Percentiles rank a stretch among this genome's conserved stretches.
phyloP scores from a whole-genome alignment of 2,329 filamentous ascomycete species.

The Microsporum ferrugineum region DNA sequence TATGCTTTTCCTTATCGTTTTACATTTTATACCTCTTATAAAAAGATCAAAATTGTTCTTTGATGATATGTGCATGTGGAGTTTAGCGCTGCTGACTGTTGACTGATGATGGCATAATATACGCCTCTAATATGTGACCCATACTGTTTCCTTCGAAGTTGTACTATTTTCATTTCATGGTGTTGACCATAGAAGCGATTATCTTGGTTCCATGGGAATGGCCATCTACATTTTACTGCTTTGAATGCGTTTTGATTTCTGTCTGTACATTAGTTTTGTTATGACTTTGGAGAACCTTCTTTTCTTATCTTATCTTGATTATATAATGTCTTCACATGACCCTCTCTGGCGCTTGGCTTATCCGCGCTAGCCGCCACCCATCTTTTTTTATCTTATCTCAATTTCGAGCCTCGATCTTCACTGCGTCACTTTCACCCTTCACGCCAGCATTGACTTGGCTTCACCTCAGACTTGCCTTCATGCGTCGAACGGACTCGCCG shows the following conservation, averaged over 20 bases:
- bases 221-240: neutral
- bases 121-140: neutral
- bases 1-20: neutral
- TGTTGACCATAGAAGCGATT: conserved; percentile 4
- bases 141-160: conserved; percentile 2
- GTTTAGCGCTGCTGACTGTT: conserved; percentile 2
- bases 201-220: neutral
- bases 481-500: neutral
- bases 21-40: conserved; percentile 13
- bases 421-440: neutral
- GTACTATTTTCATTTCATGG: conserved; percentile 4
- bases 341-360: neutral
- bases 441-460: neutral
- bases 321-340: neutral
- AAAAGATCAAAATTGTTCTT: neutral
- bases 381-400: conserved; percentile 1
- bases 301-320: neutral
- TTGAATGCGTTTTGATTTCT: neutral
- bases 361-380: neutral
- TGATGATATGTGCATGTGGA: conserved; percentile 4
- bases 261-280: neutral
- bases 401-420: neutral
- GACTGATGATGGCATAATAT: neutral
- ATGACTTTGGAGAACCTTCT: neutral
- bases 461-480: neutral